Conservation (phyloP, 2,329 filamentous ascomycete genomes). For the Neofusicoccum parvum region DNA sequence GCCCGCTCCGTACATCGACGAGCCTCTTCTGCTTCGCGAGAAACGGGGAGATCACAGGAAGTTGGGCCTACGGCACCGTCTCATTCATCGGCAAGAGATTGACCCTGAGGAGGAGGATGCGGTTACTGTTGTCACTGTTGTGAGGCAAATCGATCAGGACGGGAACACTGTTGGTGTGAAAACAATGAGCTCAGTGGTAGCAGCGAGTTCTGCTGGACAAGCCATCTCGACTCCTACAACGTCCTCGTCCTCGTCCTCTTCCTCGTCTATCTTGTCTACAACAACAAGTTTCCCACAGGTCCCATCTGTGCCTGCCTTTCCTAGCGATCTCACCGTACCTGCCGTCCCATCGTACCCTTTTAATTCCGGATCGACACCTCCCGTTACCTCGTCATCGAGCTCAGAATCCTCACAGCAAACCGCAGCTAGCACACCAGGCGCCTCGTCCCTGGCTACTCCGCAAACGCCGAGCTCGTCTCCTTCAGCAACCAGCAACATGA, state of each 20-base stretch:
- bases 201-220: constrained; percentile 13
- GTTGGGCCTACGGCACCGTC: constrained; percentile 36
- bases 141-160: constrained; percentile 19
- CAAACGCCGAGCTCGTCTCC: constrained; percentile 14
- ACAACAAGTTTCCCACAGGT: constrained; percentile 28
- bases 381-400: constrained; percentile 8
- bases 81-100: constrained; percentile 35
- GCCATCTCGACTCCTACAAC: constrained; percentile 6
- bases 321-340: constrained; percentile 31
- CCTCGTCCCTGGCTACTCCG: constrained; percentile 24
- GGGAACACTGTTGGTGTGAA: constrained; percentile 19
- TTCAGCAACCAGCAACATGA: background rate
- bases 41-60: constrained; percentile 25
- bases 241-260: constrained; percentile 7
- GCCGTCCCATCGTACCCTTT: constrained; percentile 39
- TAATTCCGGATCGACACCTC: constrained; percentile 22
- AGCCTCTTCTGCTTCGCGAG: constrained; percentile 28
- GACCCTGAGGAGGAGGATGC: constrained; percentile 3
- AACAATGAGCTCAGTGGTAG: constrained; percentile 15
- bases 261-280: background rate
- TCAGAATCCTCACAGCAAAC: background rate
- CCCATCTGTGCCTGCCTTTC: constrained; percentile 39
- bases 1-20: constrained; percentile 22
- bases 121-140: constrained; percentile 18
- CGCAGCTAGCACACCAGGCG: constrained; percentile 14